Evolutionary conservation across 1,284 basidiomycete species (phyloP), one percentile per base, ranked within the genome.

Genomic region (Leccinum fuscescens): DNA sequence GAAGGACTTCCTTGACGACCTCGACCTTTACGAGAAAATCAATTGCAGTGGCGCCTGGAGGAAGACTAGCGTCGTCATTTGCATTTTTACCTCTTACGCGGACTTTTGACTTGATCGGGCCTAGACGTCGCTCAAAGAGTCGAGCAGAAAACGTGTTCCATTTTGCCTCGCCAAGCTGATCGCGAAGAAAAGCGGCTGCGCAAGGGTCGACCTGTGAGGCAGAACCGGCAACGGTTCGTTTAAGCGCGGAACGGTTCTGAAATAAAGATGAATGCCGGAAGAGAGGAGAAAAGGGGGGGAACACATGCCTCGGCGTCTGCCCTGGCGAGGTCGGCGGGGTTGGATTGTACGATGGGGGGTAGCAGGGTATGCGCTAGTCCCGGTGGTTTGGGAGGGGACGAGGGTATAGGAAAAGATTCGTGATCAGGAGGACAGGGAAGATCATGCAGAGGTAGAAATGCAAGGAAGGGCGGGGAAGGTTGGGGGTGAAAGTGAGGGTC

Each of bases 1-100:
- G 72, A 35, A 81, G 66, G 15, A 81, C 78, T 65, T 80, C 77
- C 63, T 81, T 81, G 61, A 81, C 81, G 20, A 81, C 76, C 64
- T 81, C 80, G 37, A 81, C 80, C 69, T 81, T 81, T 69, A 82
- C 75, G 55, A 81, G 78, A 67, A 81, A 82, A 61, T 82, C 80
- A 55, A 82, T 77, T 48, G 76, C 80, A 33, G 77, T 79, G 48
- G 80, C 79, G 22, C 78, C 77, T 7, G 70, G 65, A 6, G 58
- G 67, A 7, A 68, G 65, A 58, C 56, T 66, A 35, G 71, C 51
- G 24, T 73, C 71, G 55, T 72, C 71, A 57, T 63, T 65, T 37
- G 63, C 29, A 37, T 67, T 69, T 65, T 75, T 75, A 27, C 63
- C 67, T 63, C 70, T 71, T 55, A 65, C 62, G 50, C 70, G 70